Conservation (phyloP, 1,139 yeast genomes). For the Pneumocystis murina region DNA sequence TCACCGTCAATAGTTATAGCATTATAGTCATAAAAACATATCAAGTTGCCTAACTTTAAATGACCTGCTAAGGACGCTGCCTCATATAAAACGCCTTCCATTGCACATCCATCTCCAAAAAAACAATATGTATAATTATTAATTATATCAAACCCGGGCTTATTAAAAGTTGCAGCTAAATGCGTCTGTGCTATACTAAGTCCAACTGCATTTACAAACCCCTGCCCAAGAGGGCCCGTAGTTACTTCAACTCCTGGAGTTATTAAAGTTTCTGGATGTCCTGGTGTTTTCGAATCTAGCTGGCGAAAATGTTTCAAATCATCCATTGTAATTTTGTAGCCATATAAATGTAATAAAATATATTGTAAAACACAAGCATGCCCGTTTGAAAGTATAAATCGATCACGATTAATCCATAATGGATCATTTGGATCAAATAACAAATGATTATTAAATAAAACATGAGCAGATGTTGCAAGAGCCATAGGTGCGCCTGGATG, state of each 20-base stretch:
- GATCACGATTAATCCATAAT: constrained; percentile 84
- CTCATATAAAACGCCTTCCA: constrained; percentile 96
- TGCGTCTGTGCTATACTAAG: constrained; percentile 89
- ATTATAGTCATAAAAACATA: constrained; percentile 95
- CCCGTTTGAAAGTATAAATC: constrained; percentile 91
- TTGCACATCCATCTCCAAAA: constrained; percentile 96
- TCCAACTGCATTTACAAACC: constrained; percentile 94
- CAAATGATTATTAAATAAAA: constrained; percentile 57
- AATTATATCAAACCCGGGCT: constrained; percentile 57
- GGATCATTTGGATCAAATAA: constrained; percentile 84
- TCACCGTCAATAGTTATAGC: constrained; percentile 93
- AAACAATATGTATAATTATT: constrained; percentile 67
- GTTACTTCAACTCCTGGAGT: constrained; percentile 90
- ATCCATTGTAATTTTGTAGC: constrained; percentile 66
- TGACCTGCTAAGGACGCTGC: constrained; percentile 95
- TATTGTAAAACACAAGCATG: constrained; percentile 91
- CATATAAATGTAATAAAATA: constrained; percentile 71
- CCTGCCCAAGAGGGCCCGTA: constrained; percentile 99
- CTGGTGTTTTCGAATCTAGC: constrained; percentile 82
- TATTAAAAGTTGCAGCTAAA: constrained; percentile 86
- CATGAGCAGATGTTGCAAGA: constrained; percentile 77
- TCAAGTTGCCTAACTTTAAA: constrained; percentile 81
- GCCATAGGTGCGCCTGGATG: constrained; percentile 99
- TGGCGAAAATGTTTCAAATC: constrained; percentile 90
- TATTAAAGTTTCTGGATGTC: constrained; percentile 79